A percentile compares a stretch with the other conserved stretches of the same genome.
Evolutionary conservation across 2,329 filamentous ascomycete genomes (phyloP).

Genomic region (Penicillium sp.): DNA sequence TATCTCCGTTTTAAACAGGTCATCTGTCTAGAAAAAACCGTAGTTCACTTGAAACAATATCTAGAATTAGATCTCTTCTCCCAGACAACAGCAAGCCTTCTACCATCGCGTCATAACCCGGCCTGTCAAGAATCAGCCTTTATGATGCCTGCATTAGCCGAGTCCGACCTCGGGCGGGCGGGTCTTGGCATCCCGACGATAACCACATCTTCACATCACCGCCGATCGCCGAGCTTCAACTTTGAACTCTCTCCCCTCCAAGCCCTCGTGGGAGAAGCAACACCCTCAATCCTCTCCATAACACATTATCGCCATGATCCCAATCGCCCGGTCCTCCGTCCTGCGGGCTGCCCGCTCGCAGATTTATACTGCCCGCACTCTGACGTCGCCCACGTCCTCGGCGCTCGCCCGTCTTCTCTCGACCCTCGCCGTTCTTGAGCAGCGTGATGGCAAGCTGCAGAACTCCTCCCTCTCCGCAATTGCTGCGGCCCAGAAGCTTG

Average conservation of each 20-base stretch:
- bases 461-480: conserved; percentile 81
- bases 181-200: conserved; percentile 46
- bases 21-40: neutral
- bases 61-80: no score
- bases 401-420: conserved; percentile 75
- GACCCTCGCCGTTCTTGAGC: conserved; percentile 89
- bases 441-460: conserved; percentile 86
- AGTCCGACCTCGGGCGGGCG: conserved; percentile 44
- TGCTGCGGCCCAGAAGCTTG: conserved; percentile 83
- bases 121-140: conserved; percentile 20
- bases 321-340: conserved; percentile 47
- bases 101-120: conserved; percentile 5
- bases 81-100: neutral
- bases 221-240: conserved; percentile 34
- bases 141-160: conserved; percentile 39
- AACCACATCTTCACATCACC: conserved; percentile 39
- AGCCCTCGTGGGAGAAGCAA: conserved; percentile 21
- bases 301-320: conserved; percentile 37
- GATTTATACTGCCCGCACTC: conserved; percentile 48
- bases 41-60: neutral
- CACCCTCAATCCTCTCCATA: conserved; percentile 9
- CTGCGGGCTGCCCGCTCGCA: conserved; percentile 54
- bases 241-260: conserved; percentile 25
- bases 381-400: conserved; percentile 57
- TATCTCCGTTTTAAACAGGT: neutral